Evolutionary conservation across 2,329 filamentous ascomycete species (phyloP).

Genomic region (Aspergillus sp.): DNA sequence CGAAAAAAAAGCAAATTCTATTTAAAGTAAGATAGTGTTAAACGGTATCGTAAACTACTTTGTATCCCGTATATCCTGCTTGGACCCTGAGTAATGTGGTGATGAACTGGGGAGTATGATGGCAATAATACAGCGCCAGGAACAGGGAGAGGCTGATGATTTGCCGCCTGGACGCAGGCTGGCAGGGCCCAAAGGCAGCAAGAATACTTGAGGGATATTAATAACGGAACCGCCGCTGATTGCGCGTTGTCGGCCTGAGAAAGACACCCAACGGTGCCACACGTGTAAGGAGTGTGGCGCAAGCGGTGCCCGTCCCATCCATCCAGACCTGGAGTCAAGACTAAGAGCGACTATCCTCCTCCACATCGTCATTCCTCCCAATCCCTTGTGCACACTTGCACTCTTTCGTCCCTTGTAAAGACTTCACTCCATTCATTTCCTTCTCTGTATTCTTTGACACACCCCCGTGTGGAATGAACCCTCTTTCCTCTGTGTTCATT

Average conservation of each 20-base stretch:
- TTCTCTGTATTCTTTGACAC: constrained; percentile 4
- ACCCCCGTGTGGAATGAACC: constrained; percentile 19
- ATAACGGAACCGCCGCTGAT: constrained; percentile 10
- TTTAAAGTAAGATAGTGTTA: no score
- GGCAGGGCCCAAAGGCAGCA: constrained; percentile 6
- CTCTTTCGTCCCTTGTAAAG: constrained; percentile 10
- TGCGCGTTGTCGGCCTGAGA: constrained; percentile 19
- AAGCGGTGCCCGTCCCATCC: constrained; percentile 13
- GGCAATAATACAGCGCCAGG: constrained; percentile 4
- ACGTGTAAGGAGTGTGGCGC: constrained; percentile 26
- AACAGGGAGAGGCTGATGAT: constrained; percentile 2
- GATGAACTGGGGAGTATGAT: not conserved
- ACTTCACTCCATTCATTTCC: constrained; percentile 6
- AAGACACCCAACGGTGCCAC: constrained; percentile 20
- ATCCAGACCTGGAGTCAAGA: not conserved
- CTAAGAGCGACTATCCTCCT: not conserved
- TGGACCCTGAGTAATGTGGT: not conserved
- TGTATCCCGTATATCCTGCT: not conserved
- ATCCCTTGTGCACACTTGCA: constrained; percentile 9
- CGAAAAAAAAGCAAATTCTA: not conserved
- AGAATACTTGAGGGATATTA: constrained; percentile 7
- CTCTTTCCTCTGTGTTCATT: constrained; percentile 16
- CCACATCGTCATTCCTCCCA: constrained; percentile 21
- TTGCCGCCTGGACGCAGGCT: constrained; percentile 3
- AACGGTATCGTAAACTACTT: no score